Evolutionary conservation across 2,329 filamentous ascomycete genomes (phyloP), one percentile per base, ranked within the genome.

Genomic region (Pyricularia pennisetigena): DNA sequence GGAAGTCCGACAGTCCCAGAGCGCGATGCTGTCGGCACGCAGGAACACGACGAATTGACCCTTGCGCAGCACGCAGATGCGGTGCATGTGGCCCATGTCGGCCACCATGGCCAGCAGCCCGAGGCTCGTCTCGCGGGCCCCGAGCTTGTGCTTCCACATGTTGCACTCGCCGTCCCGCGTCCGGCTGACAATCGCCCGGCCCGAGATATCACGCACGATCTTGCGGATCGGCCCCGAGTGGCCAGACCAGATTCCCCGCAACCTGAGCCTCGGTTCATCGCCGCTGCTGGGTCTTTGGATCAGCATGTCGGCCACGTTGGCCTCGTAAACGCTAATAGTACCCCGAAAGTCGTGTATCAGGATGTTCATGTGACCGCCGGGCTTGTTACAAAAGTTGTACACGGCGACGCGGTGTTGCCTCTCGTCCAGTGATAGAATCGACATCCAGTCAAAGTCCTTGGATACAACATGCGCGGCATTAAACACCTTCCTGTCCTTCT

Each of bases 291-390:
- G 83, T 2, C 84, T 82, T 2, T 91, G 89, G 73, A 96, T 93
- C 71, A 99, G 90, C 16, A 98, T 81, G 67, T 90, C 85, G 69
- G 94, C 91, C 29, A 97, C 84, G 71, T 89, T 88, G 64, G 89
- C 89, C 72, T 93, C 88, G 75, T 93, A 92, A 78, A 94, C 91
- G 67, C 92, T 89, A 70, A 99, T 88, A 69, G 88, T 86, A 10
- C 94, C 94, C 74, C 95, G 90, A 72, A 97, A 94, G 71, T 91
- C 88, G 76, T 99, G 94, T 5, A 92, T 80, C 14, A 98, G 80
- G 26, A 99, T 78, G 65, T 89, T 88, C 49, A 97, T 81, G 61
- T 86, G 85, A 8, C 90, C 89, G 5, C 83, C 84, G 2, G 82
- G 79, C 68, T 82, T 83, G 69, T 89, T 88, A 74, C 89, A 93